Evolutionary conservation across 768 basidiomycete genomes (phyloP), one percentile per base, ranked within the genome.

Genomic region (Mycena maculata): DNA sequence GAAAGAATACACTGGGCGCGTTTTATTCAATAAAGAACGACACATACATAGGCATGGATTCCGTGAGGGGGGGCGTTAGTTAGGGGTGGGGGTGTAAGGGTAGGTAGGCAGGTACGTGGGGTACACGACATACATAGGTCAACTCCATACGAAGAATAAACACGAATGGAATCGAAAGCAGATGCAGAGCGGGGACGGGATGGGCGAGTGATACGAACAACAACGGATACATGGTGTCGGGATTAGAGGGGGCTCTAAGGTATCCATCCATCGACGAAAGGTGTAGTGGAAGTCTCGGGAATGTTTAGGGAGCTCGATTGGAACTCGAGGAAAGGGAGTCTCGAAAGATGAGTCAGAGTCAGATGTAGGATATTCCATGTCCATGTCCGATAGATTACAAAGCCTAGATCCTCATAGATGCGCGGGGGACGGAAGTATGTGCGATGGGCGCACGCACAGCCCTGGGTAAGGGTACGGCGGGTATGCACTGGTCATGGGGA

Each of bases 351-450:
- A 10, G 33, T 22, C n/a, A 22, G 20, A n/a, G 22, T 38, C 3
- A 42, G 8, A 20, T 27, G 33, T 50, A 57, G 62, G 56, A 60
- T 52, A 59, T 59, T 48, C 47, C 48, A 36, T 41, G 48, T 15
- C 13, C 41, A 6, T 15, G 63, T 64, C 63, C 63, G 63, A 48
- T 45, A 50, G 54, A 64, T 64, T 54, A 64, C 62, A 56, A 63
- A 63, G 53, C 53, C 23, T 23, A 52, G 25, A 38, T 45, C 33
- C 52, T 47, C 53, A 39, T 54, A 54, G 33, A 54, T 42, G 60
- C 25, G 59, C 36, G 44, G 59, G 48, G 39, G 42, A 36, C 11
- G 11, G 1, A 27, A 44, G 9, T 36, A 33, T 52, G 48, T 42
- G 44, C 23, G 28, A 45, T 30, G 28, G 65, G 52, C 27, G 25